A percentile compares a stretch with the other conserved stretches of the same genome.
Conservation (phyloP, 169 alveolate species). For the Cyclospora cayetanensis region DNA sequence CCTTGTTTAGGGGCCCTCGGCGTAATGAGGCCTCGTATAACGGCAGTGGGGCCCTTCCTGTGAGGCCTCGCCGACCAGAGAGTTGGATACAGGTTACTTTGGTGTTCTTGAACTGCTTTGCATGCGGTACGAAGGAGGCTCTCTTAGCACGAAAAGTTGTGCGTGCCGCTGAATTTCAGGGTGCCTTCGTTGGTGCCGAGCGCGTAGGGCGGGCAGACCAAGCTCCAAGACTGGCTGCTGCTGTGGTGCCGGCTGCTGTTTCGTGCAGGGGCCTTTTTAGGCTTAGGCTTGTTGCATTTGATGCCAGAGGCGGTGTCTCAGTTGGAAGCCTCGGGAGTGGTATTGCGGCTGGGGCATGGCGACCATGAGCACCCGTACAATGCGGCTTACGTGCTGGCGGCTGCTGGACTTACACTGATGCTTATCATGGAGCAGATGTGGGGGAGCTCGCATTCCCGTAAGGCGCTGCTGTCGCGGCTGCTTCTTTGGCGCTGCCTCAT, state of each 20-base stretch:
- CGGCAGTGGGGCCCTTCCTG: no score
- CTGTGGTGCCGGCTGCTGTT: neutral
- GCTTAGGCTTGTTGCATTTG: slow-evolving; percentile 33
- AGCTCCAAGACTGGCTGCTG: no score
- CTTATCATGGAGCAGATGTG: slow-evolving; percentile 1
- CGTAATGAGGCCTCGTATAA: no score
- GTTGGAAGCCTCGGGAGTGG: neutral
- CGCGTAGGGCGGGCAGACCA: no score
- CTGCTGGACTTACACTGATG: slow-evolving; percentile 41
- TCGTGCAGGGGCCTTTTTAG: slow-evolving; percentile 60
- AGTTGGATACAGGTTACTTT: neutral
- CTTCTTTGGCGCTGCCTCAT: neutral
- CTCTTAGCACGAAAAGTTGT: neutral
- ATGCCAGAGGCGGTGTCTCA: slow-evolving; percentile 46
- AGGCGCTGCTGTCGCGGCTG: slow-evolving; percentile 12
- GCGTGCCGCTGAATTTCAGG: neutral
- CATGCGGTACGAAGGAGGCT: neutral
- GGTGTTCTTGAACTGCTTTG: neutral
- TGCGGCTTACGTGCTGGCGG: slow-evolving; percentile 16
- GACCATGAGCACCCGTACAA: slow-evolving; percentile 20
- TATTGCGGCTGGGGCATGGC: neutral
- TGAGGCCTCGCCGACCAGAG: no score
- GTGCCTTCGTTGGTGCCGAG: neutral
- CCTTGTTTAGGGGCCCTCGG: no score
- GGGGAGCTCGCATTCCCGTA: slow-evolving; percentile 22